A percentile compares a stretch with the other conserved stretches of the same genome.
phyloP scores from a whole-genome alignment of 2,329 filamentous ascomycete species.

The Cadophora gregata region DNA sequence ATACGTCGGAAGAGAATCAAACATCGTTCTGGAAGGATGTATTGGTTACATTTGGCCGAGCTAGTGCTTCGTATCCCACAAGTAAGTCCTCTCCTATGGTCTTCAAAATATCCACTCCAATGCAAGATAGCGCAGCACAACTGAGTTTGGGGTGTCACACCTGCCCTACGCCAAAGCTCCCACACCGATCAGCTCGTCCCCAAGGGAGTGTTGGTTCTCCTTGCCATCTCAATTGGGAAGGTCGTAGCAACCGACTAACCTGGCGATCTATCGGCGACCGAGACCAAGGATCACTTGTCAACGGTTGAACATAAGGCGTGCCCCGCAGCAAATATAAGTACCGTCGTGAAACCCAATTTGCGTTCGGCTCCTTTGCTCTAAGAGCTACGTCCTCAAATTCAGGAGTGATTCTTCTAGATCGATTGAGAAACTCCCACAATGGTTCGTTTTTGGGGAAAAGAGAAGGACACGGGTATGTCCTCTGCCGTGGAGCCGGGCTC shows the following conservation, averaged over 20 bases:
- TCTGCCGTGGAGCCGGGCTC: slow-evolving; percentile 11
- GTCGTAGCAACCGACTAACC: neutral
- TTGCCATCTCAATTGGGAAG: slow-evolving; percentile 3
- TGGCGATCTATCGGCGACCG: slow-evolving; percentile 8
- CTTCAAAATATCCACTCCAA: neutral
- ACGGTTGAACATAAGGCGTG: neutral
- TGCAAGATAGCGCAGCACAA: neutral
- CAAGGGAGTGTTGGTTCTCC: neutral
- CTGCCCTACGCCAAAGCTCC: neutral
- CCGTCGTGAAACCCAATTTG: neutral
- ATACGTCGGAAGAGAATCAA: neutral
- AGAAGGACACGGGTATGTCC: slow-evolving; percentile 4
- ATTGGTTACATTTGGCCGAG: slow-evolving; percentile 8
- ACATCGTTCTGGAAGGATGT: neutral
- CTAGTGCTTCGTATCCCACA: neutral
- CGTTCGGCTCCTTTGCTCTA: neutral
- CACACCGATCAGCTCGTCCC: neutral
- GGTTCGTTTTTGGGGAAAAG: slow-evolving; percentile 18
- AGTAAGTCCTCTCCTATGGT: neutral
- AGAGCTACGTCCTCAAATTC: neutral
- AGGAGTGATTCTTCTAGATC: neutral
- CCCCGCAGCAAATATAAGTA: neutral
- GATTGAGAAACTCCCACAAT: neutral
- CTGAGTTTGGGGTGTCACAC: neutral
- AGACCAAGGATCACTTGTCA: neutral